phyloP scores from a whole-genome alignment of 331 rosid genomes.

The Saraca asoca region DNA sequence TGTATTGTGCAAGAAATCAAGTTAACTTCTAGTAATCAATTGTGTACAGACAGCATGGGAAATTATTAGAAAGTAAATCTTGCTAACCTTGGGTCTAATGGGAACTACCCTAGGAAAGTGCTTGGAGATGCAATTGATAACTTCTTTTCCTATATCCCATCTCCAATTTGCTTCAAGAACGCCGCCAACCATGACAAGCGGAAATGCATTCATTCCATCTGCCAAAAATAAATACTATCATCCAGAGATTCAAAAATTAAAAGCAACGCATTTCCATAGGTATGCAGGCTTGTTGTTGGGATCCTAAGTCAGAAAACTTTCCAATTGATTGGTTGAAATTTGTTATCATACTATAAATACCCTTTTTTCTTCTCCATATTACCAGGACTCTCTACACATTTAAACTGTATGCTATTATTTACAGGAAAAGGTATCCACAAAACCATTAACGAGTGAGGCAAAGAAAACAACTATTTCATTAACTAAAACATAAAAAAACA shows the following conservation, averaged over 20 bases:
- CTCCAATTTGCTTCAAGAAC: constrained; percentile 82
- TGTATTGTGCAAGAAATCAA: constrained; percentile 37
- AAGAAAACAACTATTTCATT: no score
- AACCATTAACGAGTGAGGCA: no score
- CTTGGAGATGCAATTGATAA: constrained; percentile 60
- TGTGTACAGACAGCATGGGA: background rate
- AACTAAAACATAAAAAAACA: background rate
- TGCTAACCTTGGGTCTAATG: constrained; percentile 78
- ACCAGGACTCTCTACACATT: no score
- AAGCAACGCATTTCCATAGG: background rate
- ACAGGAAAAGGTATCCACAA: no score
- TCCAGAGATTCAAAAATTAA: constrained; percentile 8
- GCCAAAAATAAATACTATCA: constrained; percentile 30
- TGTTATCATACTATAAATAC: no score
- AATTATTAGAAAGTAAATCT: background rate
- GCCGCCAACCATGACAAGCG: constrained; percentile 96
- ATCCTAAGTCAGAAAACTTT: no score
- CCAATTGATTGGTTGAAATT: no score
- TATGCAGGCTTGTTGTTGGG: no score
- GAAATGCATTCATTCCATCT: constrained; percentile 75
- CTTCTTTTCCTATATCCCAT: constrained; percentile 94
- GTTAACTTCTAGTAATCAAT: background rate
- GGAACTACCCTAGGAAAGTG: constrained; percentile 67
- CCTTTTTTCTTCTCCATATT: no score
- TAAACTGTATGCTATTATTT: no score